Base-by-base conservation (phyloP, 805 yeast genomes). In the Candida mattraensis region DNA sequence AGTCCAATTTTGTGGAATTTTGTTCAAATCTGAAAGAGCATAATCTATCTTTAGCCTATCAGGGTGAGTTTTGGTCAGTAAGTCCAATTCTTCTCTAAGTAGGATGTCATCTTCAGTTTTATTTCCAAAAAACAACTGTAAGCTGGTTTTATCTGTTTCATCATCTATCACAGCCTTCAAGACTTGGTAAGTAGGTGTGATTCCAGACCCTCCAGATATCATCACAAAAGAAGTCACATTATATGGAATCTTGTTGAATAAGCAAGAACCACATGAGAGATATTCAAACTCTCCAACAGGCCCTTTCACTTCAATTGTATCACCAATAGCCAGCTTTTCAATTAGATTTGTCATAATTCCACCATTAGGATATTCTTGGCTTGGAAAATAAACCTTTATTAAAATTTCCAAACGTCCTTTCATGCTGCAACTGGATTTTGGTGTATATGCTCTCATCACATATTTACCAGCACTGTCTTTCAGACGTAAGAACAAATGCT, bases 121-220 rank as follows among this genome's bases (percentile, higher is more conserved):
- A 42, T 66, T 64, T 24, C 78, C 77, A 55, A 67, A 74, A 51
- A 54, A 65, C 50, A 74, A 61, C 29, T 61, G 58, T 28, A 72
- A 69, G 51, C 64, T 56, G 39, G 78, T 71, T 33, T 61, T 58
- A 53, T 71, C 76, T 13, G 62, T 64, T 6, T 68, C 67, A 52
- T 67, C 64, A 5, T 17, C 11, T 38, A 68, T 55, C 42, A 74
- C 67, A 51, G 69, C 74, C 39, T 68, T 66, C 33, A 74, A 48
- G 50, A 74, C 70, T 54, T 72, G 78, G 54, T 68, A 74, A 49
- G 70, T 69, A 14, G 79, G 80, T 19, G 80, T 72, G 51, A 74
- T 73, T 33, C 79, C 79, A 20, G 75, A 59, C 36, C 80, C 80
- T 42, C 78, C 80, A 35, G 76, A 74, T 47, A 74, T 65, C 66